Conservation (phyloP, 192 early-diverging fungal genomes). For the Coemansia sp. region DNA sequence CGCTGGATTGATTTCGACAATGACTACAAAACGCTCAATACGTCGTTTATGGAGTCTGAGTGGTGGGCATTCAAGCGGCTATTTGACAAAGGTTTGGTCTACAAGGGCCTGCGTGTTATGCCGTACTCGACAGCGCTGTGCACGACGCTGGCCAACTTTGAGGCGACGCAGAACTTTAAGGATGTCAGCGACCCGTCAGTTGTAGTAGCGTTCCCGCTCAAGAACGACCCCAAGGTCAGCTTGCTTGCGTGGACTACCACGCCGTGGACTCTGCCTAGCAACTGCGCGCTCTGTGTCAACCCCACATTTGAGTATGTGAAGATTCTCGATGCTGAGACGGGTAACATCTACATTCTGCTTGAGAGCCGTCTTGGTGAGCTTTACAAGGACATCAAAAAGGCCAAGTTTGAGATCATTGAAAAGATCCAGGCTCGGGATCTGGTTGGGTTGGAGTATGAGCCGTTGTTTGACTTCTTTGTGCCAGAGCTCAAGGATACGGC, state of each 20-base stretch:
- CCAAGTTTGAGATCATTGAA: conserved; percentile 83
- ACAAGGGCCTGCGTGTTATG: conserved; percentile 92
- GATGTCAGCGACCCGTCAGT: conserved; percentile 95
- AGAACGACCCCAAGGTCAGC: conserved; percentile 70
- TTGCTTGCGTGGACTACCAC: conserved; percentile 99
- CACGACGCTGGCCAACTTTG: conserved; percentile 97
- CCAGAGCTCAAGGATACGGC: conserved; percentile 72
- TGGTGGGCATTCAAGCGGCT: conserved; percentile 99
- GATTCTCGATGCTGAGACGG: conserved; percentile 85
- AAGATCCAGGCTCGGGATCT: conserved; percentile 75
- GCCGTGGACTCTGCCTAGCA: conserved; percentile 97
- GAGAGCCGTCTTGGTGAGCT: conserved; percentile 80
- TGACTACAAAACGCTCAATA: conserved; percentile 98
- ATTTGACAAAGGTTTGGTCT: conserved; percentile 91
- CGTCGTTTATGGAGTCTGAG: conserved; percentile 96
- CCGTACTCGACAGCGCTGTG: conserved; percentile 91
- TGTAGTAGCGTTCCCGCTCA: conserved; percentile 91
- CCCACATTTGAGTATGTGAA: conserved; percentile 94
- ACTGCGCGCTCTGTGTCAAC: conserved; percentile 91
- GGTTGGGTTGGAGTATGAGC: conserved; percentile 85
- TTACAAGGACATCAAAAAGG: conserved; percentile 95
- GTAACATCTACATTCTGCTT: conserved; percentile 80
- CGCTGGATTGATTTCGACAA: conserved; percentile 99
- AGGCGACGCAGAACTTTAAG: conserved; percentile 95
- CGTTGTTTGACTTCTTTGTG: conserved; percentile 84